A percentile compares a stretch with the other conserved stretches of the same genome.
phyloP scores from a whole-genome alignment of 805 yeast genomes.

The Debaryomyces castellii region DNA sequence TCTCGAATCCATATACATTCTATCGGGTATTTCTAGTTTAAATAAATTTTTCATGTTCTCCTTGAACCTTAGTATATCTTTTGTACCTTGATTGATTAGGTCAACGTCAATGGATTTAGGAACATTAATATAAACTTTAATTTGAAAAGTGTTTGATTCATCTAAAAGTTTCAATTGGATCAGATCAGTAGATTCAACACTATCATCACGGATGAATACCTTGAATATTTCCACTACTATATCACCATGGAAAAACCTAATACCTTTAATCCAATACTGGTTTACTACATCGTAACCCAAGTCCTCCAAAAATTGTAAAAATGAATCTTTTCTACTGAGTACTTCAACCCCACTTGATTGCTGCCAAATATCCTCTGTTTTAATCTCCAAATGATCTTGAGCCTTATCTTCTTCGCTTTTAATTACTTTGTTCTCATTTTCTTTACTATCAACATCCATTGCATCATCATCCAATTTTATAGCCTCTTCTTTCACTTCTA shows the following conservation, averaged over 20 bases:
- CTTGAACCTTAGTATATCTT: conserved; percentile 60
- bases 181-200: conserved; percentile 18
- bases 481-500: conserved; percentile 2
- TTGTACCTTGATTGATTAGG: conserved; percentile 61
- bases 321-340: conserved; percentile 28
- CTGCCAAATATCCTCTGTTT: not conserved
- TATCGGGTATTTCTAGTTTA: conserved; percentile 70
- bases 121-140: conserved; percentile 70
- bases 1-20: conserved; percentile 80
- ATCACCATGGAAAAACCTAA: conserved; percentile 59
- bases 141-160: conserved; percentile 53
- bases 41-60: conserved; percentile 67
- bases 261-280: conserved; percentile 62
- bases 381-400: not conserved
- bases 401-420: not conserved
- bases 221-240: conserved; percentile 60
- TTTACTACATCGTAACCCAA: conserved; percentile 70
- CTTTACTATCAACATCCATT: conserved; percentile 6
- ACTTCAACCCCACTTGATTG: conserved; percentile 1
- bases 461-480: conserved; percentile 1
- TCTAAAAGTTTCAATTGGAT: conserved; percentile 44
- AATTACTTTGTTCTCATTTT: not conserved
- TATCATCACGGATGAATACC: conserved; percentile 38
- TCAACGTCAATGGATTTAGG: conserved; percentile 75
- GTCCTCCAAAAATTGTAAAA: conserved; percentile 49